phyloP scores from a whole-genome alignment of 345 rosid genomes.

The Syzygium oleosum region DNA sequence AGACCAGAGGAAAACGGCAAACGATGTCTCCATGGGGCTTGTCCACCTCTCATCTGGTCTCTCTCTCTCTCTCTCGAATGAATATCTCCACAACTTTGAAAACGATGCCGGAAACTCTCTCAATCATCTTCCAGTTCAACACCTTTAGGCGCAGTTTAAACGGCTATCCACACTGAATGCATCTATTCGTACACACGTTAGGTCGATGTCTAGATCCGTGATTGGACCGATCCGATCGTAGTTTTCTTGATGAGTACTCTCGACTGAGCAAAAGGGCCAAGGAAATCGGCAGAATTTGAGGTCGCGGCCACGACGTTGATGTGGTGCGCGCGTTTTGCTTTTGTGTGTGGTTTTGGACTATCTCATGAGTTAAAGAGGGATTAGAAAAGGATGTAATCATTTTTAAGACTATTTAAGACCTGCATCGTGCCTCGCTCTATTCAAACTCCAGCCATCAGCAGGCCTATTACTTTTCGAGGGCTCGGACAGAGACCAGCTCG shows the following conservation, averaged over 20 bases:
- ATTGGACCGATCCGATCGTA: neutral
- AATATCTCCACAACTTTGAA: no score
- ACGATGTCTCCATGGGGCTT: neutral
- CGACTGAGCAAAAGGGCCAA: neutral
- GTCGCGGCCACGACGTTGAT: neutral
- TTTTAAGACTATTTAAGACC: no score
- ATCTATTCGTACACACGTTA: neutral
- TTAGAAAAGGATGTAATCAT: neutral
- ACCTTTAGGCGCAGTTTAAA: neutral
- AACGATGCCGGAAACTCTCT: neutral
- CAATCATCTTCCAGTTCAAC: neutral
- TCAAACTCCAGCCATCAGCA: neutral
- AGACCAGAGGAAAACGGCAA: neutral
- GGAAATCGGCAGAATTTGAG: neutral
- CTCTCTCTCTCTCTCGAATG: no score
- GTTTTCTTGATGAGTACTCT: neutral
- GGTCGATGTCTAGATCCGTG: neutral
- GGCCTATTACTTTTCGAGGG: neutral
- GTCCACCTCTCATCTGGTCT: neutral
- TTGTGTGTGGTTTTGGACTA: neutral
- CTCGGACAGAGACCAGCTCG: neutral
- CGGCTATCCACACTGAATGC: neutral
- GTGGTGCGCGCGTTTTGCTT: neutral
- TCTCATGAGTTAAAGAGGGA: neutral
- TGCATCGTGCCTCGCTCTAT: no score